phyloP scores from a whole-genome alignment of 2,329 filamentous ascomycete genomes.

The Orbilia brochopaga region DNA sequence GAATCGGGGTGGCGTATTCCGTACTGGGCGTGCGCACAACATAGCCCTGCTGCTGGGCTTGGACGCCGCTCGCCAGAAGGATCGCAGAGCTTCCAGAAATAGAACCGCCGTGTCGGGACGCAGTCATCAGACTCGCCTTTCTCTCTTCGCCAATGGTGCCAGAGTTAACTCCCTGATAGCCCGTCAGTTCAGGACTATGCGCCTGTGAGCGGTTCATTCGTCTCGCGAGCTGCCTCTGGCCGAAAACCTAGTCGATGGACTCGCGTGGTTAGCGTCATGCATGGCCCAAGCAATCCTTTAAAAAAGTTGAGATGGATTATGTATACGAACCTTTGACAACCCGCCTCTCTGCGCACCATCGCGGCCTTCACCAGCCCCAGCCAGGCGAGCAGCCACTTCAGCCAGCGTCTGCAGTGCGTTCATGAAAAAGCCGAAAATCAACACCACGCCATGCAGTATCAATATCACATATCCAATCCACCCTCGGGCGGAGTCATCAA shows the following conservation, averaged over 20 bases:
- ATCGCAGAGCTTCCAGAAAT: conserved; percentile 67
- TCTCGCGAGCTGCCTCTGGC: conserved; percentile 83
- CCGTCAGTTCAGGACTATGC: conserved; percentile 73
- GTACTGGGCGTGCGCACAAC: conserved; percentile 46
- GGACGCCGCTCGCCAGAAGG: conserved; percentile 67
- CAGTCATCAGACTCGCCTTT: conserved; percentile 62
- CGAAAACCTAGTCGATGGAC: conserved; percentile 68
- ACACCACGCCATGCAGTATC: conserved; percentile 79
- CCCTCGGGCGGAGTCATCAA: conserved; percentile 79
- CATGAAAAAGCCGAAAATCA: conserved; percentile 90
- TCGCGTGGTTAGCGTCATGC: conserved; percentile 4
- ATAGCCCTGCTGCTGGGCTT: conserved; percentile 57
- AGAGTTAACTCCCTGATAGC: conserved; percentile 80
- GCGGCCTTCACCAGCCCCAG: conserved; percentile 78
- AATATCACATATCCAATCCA: conserved; percentile 96
- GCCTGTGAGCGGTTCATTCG: conserved; percentile 68
- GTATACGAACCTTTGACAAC: conserved; percentile 70
- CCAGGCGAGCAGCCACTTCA: conserved; percentile 81
- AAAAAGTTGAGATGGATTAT: neutral
- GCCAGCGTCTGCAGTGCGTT: conserved; percentile 89
- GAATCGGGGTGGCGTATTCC: conserved; percentile 42
- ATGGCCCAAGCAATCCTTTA: conserved; percentile 2
- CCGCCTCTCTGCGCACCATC: conserved; percentile 77
- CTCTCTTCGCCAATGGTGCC: conserved; percentile 71
- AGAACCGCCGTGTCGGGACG: conserved; percentile 57